Evolutionary conservation across 2,329 filamentous ascomycete genomes (phyloP), one percentile per base, ranked within the genome.

Genomic region (Cordyceps cicadae): DNA sequence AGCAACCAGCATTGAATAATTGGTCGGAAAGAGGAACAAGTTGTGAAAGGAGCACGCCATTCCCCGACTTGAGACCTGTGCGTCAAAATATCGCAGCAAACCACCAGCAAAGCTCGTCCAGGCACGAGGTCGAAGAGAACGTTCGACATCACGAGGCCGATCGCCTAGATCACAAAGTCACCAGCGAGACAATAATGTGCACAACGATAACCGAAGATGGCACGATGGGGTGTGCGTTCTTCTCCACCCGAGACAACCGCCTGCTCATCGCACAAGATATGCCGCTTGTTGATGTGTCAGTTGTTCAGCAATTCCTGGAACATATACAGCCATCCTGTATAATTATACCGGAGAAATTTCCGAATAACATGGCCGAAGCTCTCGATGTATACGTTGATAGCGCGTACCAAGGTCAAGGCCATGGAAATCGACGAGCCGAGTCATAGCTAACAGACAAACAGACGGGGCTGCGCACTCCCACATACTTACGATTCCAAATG

Each of bases 151-250:
- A 39, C 4, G n/a, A 11, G 21, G 19, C 15, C 9, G 50, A 50
- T 3, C 64, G 62, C 19, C 61, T 63, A 12, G 63, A 86, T 43
- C 81, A 6, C 21, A 3, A 83, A 56, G 63, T 34, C 8, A 39
- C 41, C 9, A 53, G 62, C 60, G 89, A 94, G 69, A 75, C 91
- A 29, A 81, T 96, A 62, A 90, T 96, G 85, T 89, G 90, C 0
- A 77, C 96, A 26, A 86, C 95, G 62, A 79, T 93, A 70, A 85
- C 81, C 63, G 81, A 86, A n/a, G 81, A 83, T 34, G 85, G 83
- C 0, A 86, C 81, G 0, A 79, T 96, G 19, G 93, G 93, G 0
- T 97, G 92, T 71, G 87, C 90, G 51, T 96, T 93, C 69, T 96
- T 93, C 69, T 77, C 87, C 52, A 85, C 87, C 6, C 75, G 80